phyloP scores from a whole-genome alignment of 2,329 filamentous ascomycete species.

The Fusarium continuum region DNA sequence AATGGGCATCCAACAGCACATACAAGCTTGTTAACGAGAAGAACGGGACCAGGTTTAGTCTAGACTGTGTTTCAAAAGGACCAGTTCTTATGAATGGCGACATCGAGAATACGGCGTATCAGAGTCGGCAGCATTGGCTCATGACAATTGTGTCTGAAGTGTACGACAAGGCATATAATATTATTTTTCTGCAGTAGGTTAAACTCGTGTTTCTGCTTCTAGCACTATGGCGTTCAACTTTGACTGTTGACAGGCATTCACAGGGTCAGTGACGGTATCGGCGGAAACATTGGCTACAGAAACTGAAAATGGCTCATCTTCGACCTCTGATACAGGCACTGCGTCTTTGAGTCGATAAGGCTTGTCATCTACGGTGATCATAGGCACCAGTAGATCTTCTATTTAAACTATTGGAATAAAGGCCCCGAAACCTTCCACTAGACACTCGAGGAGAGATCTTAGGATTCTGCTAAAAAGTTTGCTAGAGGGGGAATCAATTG shows the following conservation, averaged over 20 bases:
- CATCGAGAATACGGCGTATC: slow-evolving; percentile 19
- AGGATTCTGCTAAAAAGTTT: too few species aligned
- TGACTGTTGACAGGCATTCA: background rate
- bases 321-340: background rate
- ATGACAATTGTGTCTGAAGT: slow-evolving; percentile 43
- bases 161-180: slow-evolving; percentile 46
- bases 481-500: too few species aligned
- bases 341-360: background rate
- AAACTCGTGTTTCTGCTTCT: too few species aligned
- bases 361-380: background rate
- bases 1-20: slow-evolving; percentile 40
- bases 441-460: too few species aligned
- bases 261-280: too few species aligned
- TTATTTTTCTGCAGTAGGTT: slow-evolving; percentile 8
- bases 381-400: background rate
- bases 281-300: background rate
- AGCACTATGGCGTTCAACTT: background rate
- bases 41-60: slow-evolving; percentile 44
- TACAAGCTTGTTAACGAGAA: slow-evolving; percentile 44
- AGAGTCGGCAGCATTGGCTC: slow-evolving; percentile 48
- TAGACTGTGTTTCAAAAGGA: slow-evolving; percentile 46
- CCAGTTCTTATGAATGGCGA: slow-evolving; percentile 45
- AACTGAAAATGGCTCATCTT: background rate
- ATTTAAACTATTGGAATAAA: too few species aligned
- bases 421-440: too few species aligned